These are phyloP conservation scores for Wickerhamiella bombiphila DNA, from an alignment of 805 yeast genomes.

Conservation along the genomic window DNA sequence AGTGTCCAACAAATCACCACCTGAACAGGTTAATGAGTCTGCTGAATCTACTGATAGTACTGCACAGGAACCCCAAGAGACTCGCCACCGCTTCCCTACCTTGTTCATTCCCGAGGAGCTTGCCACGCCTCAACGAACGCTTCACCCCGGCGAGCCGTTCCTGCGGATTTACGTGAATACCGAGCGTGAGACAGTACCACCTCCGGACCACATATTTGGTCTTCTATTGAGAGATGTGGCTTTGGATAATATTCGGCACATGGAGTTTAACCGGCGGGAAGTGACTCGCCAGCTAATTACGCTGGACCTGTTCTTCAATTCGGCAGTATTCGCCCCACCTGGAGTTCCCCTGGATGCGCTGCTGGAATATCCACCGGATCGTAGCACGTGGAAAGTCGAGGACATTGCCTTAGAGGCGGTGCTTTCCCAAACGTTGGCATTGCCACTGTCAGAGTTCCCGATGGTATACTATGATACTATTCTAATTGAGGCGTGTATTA, in stretches of 20 bases:
- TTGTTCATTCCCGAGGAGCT: conserved; percentile 20
- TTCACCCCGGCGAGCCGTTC: conserved; percentile 2
- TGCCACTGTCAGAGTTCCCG: conserved; percentile 54
- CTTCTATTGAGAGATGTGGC: conserved; percentile 60
- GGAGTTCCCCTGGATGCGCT: conserved; percentile 69
- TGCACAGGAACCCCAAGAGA: conserved; percentile 1
- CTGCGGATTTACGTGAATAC: conserved; percentile 14
- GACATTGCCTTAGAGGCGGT: conserved; percentile 77
- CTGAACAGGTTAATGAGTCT: too few species aligned
- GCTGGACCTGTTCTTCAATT: conserved; percentile 56
- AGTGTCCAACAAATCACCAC: too few species aligned
- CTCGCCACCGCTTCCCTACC: conserved; percentile 23
- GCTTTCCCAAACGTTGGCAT: conserved; percentile 57
- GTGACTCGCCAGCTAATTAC: conserved; percentile 72
- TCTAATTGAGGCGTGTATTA: conserved; percentile 70
- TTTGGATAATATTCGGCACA: conserved; percentile 56
- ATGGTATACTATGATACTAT: conserved; percentile 72
- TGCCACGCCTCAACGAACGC: conserved; percentile 3
- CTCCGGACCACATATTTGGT: conserved; percentile 35
- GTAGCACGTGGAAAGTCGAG: conserved; percentile 79
- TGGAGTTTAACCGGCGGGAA: conserved; percentile 81
- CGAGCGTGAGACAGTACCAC: conserved; percentile 50
- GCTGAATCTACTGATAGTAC: conserved; percentile 1
- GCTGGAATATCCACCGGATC: conserved; percentile 24
- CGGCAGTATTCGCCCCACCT: conserved; percentile 50